Evolutionary conservation across 169 alveolate species (phyloP).

Genomic region (Babesia divergens): DNA sequence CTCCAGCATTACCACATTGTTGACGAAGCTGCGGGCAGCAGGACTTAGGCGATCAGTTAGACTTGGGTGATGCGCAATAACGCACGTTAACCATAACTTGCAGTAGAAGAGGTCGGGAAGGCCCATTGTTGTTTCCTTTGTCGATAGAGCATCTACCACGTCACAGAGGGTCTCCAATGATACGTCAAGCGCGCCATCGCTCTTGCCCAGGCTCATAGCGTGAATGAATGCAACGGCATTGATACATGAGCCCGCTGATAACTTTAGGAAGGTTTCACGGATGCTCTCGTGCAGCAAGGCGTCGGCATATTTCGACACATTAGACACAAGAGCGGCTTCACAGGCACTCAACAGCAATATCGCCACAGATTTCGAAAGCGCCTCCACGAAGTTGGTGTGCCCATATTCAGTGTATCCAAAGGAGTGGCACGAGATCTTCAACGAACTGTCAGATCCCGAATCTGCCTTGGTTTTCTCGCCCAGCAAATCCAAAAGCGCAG

Average conservation of each 20-base stretch:
- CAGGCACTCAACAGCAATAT: constrained; percentile 6
- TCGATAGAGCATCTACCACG: constrained; percentile 3
- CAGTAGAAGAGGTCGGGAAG: constrained; percentile 30
- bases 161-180: background rate
- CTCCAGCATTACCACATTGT: constrained; percentile 41
- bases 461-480: background rate
- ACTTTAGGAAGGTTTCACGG: background rate
- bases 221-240: constrained; percentile 16
- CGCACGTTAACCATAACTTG: constrained; percentile 20
- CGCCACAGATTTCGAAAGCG: background rate
- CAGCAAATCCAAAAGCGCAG: background rate
- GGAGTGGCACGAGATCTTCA: background rate
- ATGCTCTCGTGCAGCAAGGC: background rate
- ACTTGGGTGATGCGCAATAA: background rate
- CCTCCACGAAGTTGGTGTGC: background rate
- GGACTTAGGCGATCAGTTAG: background rate
- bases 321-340: constrained; percentile 14
- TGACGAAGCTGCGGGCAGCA: constrained; percentile 19
- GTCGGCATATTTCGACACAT: background rate
- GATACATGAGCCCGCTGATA: constrained; percentile 17
- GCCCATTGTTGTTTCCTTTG: constrained; percentile 18
- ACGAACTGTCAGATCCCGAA: background rate
- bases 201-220: background rate
- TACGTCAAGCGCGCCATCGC: background rate
- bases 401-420: background rate